Evolutionary conservation across 352 stramenopile genomes (phyloP).

Genomic region (Phytophthora palmivora): DNA sequence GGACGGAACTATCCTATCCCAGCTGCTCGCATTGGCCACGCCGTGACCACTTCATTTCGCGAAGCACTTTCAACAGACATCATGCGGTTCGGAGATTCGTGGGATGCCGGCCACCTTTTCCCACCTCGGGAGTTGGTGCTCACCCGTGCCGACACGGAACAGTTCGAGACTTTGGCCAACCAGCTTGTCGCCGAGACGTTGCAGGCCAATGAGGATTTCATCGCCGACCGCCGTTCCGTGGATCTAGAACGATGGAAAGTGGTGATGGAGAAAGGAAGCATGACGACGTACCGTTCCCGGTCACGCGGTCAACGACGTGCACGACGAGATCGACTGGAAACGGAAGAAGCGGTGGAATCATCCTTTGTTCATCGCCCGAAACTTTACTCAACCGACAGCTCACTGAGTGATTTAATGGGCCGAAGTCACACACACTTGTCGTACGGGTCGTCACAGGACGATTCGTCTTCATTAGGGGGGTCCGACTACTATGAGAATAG

Average conservation of each 20-base stretch:
- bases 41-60: slow-evolving; percentile 21
- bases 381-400: slow-evolving; percentile 39
- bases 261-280: slow-evolving; percentile 34
- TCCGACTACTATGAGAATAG: slow-evolving; percentile 29
- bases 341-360: slow-evolving; percentile 34
- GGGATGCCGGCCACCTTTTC: slow-evolving; percentile 42
- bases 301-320: slow-evolving; percentile 9
- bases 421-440: slow-evolving; percentile 30
- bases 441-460: slow-evolving; percentile 27
- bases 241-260: slow-evolving; percentile 40
- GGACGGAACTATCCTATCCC: slow-evolving; percentile 21
- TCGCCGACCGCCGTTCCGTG: slow-evolving; percentile 17
- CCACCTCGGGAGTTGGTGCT: slow-evolving; percentile 36
- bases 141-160: slow-evolving; percentile 23
- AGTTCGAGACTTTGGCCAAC: slow-evolving; percentile 34
- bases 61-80: slow-evolving; percentile 25
- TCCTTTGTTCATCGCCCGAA: slow-evolving; percentile 37
- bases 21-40: background rate
- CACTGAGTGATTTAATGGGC: slow-evolving; percentile 33
- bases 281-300: slow-evolving; percentile 36
- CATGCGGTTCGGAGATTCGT: slow-evolving; percentile 44
- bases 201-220: slow-evolving; percentile 40
- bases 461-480: slow-evolving; percentile 12
- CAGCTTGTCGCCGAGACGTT: slow-evolving; percentile 44
- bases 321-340: slow-evolving; percentile 18